Conservation (phyloP, 345 rosid genomes). For the Acer negundo region DNA sequence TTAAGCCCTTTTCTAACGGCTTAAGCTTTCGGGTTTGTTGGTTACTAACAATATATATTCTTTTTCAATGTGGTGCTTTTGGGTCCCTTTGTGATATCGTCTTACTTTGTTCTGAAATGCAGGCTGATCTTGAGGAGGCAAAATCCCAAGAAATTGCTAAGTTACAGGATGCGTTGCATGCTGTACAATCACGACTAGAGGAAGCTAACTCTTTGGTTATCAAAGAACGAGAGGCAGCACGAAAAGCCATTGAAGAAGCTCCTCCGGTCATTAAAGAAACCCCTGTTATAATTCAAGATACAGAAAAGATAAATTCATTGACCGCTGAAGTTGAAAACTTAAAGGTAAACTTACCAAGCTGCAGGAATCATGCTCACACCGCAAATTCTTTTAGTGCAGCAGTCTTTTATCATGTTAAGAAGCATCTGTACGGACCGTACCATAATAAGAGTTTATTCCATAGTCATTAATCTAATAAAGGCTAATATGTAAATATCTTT, state of each 20-base stretch:
- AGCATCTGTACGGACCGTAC: background rate
- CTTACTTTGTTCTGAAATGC: conserved; percentile 23
- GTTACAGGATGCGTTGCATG: conserved; percentile 67
- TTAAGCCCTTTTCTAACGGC: too few species aligned
- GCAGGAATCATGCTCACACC: background rate
- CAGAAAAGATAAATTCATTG: conserved; percentile 64
- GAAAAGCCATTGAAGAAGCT: conserved; percentile 80
- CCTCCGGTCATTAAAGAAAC: conserved; percentile 71
- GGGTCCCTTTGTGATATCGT: conserved; percentile 14
- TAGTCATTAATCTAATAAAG: background rate
- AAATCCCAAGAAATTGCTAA: conserved; percentile 78
- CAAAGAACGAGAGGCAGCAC: conserved; percentile 88
- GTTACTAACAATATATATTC: background rate
- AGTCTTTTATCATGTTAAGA: background rate
- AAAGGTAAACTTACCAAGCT: conserved; percentile 51
- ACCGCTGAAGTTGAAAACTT: conserved; percentile 67
- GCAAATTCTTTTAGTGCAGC: background rate
- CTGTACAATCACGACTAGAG: conserved; percentile 60
- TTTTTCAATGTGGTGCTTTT: conserved; percentile 17
- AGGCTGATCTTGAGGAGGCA: conserved; percentile 94
- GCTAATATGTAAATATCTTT: background rate
- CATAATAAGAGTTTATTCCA: background rate
- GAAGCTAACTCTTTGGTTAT: conserved; percentile 58
- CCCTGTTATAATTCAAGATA: conserved; percentile 76
- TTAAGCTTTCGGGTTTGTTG: too few species aligned